Conservation (phyloP, 1,139 yeast genomes). For the Diutina scorzettiae region DNA sequence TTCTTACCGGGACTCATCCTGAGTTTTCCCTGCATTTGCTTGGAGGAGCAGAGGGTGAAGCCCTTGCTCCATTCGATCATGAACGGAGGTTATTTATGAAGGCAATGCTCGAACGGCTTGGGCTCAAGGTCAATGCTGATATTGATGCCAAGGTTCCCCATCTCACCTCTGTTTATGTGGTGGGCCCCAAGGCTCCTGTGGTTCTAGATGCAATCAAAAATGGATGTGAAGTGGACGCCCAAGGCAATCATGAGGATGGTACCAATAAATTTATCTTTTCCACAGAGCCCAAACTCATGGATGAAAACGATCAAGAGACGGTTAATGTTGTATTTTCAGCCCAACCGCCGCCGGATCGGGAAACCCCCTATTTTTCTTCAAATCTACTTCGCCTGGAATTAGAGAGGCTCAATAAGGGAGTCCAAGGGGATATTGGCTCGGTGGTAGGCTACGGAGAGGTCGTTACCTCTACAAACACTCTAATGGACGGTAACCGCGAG, state of each 20-base stretch:
- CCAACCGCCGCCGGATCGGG: slow-evolving; percentile 10
- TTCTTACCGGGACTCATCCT: slow-evolving; percentile 85
- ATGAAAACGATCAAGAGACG: neutral
- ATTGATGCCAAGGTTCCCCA: slow-evolving; percentile 44
- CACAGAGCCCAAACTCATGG: neutral
- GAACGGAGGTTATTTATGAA: slow-evolving; percentile 45
- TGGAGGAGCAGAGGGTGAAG: slow-evolving; percentile 21
- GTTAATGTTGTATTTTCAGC: neutral
- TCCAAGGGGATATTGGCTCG: slow-evolving; percentile 36
- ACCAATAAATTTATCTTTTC: neutral
- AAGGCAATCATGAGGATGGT: neutral
- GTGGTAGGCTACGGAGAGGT: slow-evolving; percentile 73
- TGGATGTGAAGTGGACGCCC: neutral
- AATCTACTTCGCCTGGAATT: slow-evolving; percentile 40
- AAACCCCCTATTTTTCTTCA: slow-evolving; percentile 68
- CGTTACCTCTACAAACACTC: slow-evolving; percentile 73
- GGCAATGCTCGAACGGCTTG: slow-evolving; percentile 44
- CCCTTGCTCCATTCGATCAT: slow-evolving; percentile 30
- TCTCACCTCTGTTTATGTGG: slow-evolving; percentile 48
- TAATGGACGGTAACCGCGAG: slow-evolving; percentile 61
- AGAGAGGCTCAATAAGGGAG: slow-evolving; percentile 16
- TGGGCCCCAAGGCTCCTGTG: neutral
- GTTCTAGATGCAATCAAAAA: neutral
- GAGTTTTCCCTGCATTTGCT: slow-evolving; percentile 59
- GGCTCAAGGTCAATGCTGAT: slow-evolving; percentile 50